Evolutionary conservation across 257 asterid genomes (phyloP).

Genomic region (Parsonsia alboflavescens): DNA sequence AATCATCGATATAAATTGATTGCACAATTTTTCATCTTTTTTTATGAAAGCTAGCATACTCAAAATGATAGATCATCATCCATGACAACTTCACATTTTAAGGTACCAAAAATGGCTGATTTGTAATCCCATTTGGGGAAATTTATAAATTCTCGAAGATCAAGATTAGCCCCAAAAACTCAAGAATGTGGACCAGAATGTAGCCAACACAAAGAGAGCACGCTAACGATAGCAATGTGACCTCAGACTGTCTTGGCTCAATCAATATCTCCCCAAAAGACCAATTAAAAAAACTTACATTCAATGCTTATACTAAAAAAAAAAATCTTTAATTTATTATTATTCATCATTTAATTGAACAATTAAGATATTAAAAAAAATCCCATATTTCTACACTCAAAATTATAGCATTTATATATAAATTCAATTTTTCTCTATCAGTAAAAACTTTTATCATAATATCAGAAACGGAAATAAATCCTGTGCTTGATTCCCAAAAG

Average conservation of each 20-base stretch:
- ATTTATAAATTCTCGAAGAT: not conserved
- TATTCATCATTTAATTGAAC: too few relatives aligned
- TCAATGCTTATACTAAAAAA: too few relatives aligned
- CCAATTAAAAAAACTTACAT: too few relatives aligned
- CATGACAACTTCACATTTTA: not conserved
- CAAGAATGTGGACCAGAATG: not conserved
- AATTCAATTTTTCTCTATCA: too few relatives aligned
- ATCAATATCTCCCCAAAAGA: not conserved
- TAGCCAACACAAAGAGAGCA: not conserved
- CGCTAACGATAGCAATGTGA: not conserved
- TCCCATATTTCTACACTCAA: too few relatives aligned
- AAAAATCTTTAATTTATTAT: too few relatives aligned
- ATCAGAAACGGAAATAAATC: too few relatives aligned
- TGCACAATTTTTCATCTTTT: conserved; percentile 8
- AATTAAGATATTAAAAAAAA: too few relatives aligned
- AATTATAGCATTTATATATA: too few relatives aligned
- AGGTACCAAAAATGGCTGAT: not conserved
- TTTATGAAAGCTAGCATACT: too few relatives aligned
- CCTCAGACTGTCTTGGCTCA: not conserved
- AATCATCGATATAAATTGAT: conserved; percentile 16
- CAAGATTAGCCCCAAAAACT: not conserved
- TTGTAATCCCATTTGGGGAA: conserved; percentile 9
- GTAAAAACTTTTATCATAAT: too few relatives aligned
- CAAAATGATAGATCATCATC: conserved; percentile 8
- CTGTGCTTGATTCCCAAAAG: too few relatives aligned